phyloP scores from a whole-genome alignment of 2,329 filamentous ascomycete genomes.

The Helicocarpus griseus region DNA sequence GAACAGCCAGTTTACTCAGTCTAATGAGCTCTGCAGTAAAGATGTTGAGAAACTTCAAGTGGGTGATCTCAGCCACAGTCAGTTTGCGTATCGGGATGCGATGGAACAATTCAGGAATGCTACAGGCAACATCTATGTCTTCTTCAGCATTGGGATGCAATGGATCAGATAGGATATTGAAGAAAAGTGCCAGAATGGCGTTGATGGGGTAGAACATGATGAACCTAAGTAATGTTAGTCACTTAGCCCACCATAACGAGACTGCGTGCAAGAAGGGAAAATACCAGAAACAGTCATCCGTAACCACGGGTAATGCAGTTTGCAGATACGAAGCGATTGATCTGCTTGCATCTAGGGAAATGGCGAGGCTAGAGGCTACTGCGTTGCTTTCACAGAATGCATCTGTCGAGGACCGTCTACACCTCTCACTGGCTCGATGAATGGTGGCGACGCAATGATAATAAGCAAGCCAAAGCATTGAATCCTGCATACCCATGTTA shows the following conservation, averaged over 20 bases:
- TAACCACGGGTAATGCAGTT: slow-evolving; percentile 33
- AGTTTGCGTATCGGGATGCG: slow-evolving; percentile 16
- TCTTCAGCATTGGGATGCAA: slow-evolving; percentile 31
- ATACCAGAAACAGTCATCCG: slow-evolving; percentile 44
- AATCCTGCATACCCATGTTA: slow-evolving; percentile 33
- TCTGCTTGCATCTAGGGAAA: slow-evolving; percentile 48
- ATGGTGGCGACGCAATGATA: slow-evolving; percentile 47
- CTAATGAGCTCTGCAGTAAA: slow-evolving; percentile 38
- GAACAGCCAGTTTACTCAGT: slow-evolving; percentile 36
- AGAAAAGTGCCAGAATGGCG: slow-evolving; percentile 46
- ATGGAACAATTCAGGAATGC: slow-evolving; percentile 36
- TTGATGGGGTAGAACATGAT: slow-evolving; percentile 49
- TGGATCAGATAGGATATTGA: slow-evolving; percentile 44
- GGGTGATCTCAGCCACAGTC: slow-evolving; percentile 29
- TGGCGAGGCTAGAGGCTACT: slow-evolving; percentile 43
- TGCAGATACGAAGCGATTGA: slow-evolving; percentile 44
- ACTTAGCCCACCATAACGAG: no score
- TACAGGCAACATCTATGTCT: slow-evolving; percentile 40
- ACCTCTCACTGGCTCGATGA: slow-evolving; percentile 46
- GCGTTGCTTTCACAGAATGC: slow-evolving; percentile 33
- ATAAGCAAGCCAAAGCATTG: slow-evolving; percentile 46
- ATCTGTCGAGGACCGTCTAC: slow-evolving; percentile 32
- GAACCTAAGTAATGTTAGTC: slow-evolving; percentile 31
- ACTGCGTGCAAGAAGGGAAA: no score
- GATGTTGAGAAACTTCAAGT: slow-evolving; percentile 33